Evolutionary conservation across 2,329 filamentous ascomycete species (phyloP).

Genomic region (Fusarium oxysporum): DNA sequence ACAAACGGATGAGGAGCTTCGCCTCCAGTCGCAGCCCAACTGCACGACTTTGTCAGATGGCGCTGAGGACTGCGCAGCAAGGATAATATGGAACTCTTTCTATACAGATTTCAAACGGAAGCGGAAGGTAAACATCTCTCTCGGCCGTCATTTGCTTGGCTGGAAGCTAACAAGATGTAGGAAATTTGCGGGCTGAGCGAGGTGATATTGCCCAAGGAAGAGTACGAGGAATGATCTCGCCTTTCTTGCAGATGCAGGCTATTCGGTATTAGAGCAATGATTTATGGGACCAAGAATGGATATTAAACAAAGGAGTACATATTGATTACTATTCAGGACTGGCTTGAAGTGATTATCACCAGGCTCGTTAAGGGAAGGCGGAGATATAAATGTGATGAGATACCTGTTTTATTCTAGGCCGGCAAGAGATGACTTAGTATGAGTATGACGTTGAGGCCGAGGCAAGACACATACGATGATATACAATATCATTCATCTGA

Average conservation of each 20-base stretch:
- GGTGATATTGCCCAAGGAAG: neutral
- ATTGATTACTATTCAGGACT: neutral
- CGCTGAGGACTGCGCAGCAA: slow-evolving; percentile 55
- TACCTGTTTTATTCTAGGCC: neutral
- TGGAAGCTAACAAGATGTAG: neutral
- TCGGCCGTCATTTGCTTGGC: neutral
- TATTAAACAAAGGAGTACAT: neutral
- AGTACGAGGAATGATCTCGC: neutral
- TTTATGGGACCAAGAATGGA: neutral
- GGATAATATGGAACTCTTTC: slow-evolving; percentile 43
- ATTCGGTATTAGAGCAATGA: neutral
- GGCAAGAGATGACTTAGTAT: neutral
- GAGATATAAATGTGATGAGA: neutral
- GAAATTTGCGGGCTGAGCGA: neutral
- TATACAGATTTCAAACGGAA: slow-evolving; percentile 62
- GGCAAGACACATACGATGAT: too few relatives aligned
- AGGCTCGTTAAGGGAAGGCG: neutral
- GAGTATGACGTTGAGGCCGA: too few relatives aligned
- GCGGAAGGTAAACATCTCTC: slow-evolving; percentile 3
- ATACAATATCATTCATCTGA: too few relatives aligned
- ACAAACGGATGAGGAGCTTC: slow-evolving; percentile 32
- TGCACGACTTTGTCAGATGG: slow-evolving; percentile 62
- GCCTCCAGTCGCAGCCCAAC: slow-evolving; percentile 34
- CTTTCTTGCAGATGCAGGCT: neutral
- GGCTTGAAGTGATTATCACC: too few relatives aligned